A percentile compares a stretch with the other conserved stretches of the same genome.
Evolutionary conservation across 495 filamentous ascomycete genomes (phyloP).

Genomic region (Bombardia bombarda): DNA sequence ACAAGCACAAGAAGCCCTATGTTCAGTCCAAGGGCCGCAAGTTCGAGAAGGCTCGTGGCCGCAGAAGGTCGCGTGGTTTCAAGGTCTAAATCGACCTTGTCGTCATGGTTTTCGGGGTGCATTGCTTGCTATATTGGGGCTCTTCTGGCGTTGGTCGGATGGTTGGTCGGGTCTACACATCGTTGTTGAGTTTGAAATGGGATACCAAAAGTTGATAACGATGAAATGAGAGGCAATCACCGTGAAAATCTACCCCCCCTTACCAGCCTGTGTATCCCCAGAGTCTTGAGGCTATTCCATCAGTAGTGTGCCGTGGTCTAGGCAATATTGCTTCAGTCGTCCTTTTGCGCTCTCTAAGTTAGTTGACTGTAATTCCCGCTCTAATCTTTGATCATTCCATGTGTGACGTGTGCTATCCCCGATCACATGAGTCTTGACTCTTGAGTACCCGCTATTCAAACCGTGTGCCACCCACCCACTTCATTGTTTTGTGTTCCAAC

Average conservation of each 20-base stretch:
- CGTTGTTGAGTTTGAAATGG: neutral
- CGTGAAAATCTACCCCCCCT: neutral
- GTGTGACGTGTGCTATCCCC: too few species aligned
- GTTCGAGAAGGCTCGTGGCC: conserved; percentile 96
- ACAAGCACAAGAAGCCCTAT: conserved; percentile 97
- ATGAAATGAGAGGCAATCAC: neutral
- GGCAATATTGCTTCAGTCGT: too few species aligned
- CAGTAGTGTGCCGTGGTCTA: too few species aligned
- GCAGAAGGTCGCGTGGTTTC: conserved; percentile 93
- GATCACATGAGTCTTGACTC: too few species aligned
- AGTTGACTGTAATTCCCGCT: too few species aligned
- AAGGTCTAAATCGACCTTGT: conserved; percentile 68
- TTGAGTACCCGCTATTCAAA: too few species aligned
- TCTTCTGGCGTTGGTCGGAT: neutral
- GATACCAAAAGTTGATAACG: neutral
- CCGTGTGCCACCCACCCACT: too few species aligned
- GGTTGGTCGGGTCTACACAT: neutral
- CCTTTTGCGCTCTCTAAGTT: too few species aligned
- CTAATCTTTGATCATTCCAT: too few species aligned
- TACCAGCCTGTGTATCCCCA: too few species aligned
- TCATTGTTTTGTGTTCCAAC: too few species aligned
- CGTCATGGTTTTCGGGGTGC: neutral
- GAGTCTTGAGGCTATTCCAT: too few species aligned
- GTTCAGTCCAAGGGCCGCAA: conserved; percentile 97
- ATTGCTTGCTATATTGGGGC: neutral